Base-by-base conservation (phyloP, 139 green algal species). In the Volvox africanus region DNA sequence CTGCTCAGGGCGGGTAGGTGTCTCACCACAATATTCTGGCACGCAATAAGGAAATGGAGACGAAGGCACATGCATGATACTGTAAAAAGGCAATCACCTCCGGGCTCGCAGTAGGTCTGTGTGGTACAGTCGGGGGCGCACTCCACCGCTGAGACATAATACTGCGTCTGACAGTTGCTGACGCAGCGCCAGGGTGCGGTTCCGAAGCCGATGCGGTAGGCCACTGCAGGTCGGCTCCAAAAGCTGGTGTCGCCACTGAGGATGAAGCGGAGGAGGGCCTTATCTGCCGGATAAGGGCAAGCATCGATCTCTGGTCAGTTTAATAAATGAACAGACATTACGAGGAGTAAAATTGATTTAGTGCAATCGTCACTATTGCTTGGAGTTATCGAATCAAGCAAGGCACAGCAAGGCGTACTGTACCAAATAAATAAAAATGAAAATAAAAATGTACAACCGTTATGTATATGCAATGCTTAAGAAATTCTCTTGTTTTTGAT, bases 271-370 rank as follows among this genome's bases (percentile, higher is more conserved):
- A 91, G 76, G 16, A 91, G 32, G 19, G 32, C 80, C 87, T 91
- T 91, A 36, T 91, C 87, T 91, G 87, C 30, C 30, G n/a, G 19
- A 69, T n/a, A n/a, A n/a, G n/a, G n/a, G n/a, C n/a, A n/a, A n/a
- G n/a, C n/a, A n/a, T n/a, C n/a, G n/a, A n/a, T n/a, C n/a, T n/a
- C n/a, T n/a, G n/a, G n/a, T n/a, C n/a, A n/a, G n/a, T n/a, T n/a
- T n/a, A n/a, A n/a, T n/a, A n/a, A n/a, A n/a, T n/a, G n/a, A n/a
- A n/a, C n/a, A 81, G 2, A 24, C 14, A 24, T 61, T 2, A 1
- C 61, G 30, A 20, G n/a, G n/a, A n/a, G n/a, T n/a, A n/a, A n/a
- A n/a, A n/a, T n/a, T n/a, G n/a, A n/a, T n/a, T n/a, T n/a, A n/a
- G n/a, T n/a, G n/a, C n/a, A n/a, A n/a, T n/a, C n/a, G n/a, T n/a